Base-by-base conservation (phyloP, 2,329 filamentous ascomycete genomes). In the Penicillium sp. region DNA sequence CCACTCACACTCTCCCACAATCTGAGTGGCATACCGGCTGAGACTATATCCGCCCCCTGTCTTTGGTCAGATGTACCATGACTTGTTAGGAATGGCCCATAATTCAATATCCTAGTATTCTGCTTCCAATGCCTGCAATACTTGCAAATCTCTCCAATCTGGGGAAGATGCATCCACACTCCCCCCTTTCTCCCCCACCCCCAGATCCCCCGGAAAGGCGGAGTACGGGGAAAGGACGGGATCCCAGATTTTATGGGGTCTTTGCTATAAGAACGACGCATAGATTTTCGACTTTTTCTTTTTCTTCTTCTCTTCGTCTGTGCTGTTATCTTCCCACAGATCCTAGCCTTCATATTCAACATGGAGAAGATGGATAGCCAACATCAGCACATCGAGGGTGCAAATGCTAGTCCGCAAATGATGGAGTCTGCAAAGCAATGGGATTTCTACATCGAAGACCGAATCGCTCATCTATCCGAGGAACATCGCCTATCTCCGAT, bases 401-500 rank as follows among this genome's bases (percentile, higher is more conserved):
- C 41, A 10, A 12, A 40, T 35, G n/a, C 50, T 4, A 53, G 36
- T 43, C 22, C 22, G 22, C 40, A 50, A 19, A 52, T 22, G 12
- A 40, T 58, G 5, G 60, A 64, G 31, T 42, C 60, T 4, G 60
- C 53, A 25, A 61, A 60, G 49, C 38, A 50, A 6, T 52, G 56
- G 4, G 46, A 53, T 14, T 62, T 64, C 37, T 64, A 59, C 28
- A 41, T 61, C 2, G 61, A 64, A 42, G 60, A 64, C 30, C 56
- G 55, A 7, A 33, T 64, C 16, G 56, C 61, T 19, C 55, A 61
- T 57, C 56, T 66, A 11, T 57, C 65, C 0, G 62, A 63, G 47
- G 57, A 63, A 17, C 69, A 72, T 59, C 62, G 66, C n/a, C 72
- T 14, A 84, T 85, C 35, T 74, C 80, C 9, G 68, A 71, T 36